A percentile compares a stretch with the other conserved stretches of the same genome.
Evolutionary conservation across 192 early-diverging fungal genomes (phyloP).

Genomic region (Coemansia sp.): DNA sequence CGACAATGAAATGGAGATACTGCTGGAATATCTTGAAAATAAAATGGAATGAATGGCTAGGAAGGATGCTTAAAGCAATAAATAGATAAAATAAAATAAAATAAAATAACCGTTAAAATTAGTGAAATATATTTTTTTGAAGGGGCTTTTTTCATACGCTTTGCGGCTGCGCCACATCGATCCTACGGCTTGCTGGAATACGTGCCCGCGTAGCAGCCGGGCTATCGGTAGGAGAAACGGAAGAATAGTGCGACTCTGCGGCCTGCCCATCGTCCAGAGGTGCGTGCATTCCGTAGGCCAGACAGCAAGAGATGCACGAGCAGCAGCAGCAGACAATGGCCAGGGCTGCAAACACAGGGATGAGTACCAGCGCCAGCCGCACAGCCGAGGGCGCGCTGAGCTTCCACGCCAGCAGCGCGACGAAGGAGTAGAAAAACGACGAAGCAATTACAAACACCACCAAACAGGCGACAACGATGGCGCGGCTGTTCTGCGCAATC

Average conservation of each 20-base stretch:
- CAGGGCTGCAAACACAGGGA: conserved; percentile 64
- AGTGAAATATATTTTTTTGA: not conserved
- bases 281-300: conserved; percentile 38
- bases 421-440: conserved; percentile 51
- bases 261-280: conserved; percentile 31
- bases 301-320: conserved; percentile 28
- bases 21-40: conserved; percentile 19
- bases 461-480: conserved; percentile 43
- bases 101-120: not conserved
- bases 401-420: conserved; percentile 54
- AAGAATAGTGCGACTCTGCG: not conserved
- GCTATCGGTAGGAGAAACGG: not conserved
- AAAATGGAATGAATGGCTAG: not conserved
- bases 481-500: conserved; percentile 25
- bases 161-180: conserved; percentile 9
- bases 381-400: conserved; percentile 49
- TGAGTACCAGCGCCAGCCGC: conserved; percentile 56
- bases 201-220: conserved; percentile 1
- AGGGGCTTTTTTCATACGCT: not conserved
- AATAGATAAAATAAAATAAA: not conserved
- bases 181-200: conserved; percentile 19
- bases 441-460: conserved; percentile 45
- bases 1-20: conserved; percentile 23
- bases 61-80: not conserved
- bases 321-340: conserved; percentile 37